Conservation (phyloP, 805 yeast genomes). For the Diddensiella transvaalensis region DNA sequence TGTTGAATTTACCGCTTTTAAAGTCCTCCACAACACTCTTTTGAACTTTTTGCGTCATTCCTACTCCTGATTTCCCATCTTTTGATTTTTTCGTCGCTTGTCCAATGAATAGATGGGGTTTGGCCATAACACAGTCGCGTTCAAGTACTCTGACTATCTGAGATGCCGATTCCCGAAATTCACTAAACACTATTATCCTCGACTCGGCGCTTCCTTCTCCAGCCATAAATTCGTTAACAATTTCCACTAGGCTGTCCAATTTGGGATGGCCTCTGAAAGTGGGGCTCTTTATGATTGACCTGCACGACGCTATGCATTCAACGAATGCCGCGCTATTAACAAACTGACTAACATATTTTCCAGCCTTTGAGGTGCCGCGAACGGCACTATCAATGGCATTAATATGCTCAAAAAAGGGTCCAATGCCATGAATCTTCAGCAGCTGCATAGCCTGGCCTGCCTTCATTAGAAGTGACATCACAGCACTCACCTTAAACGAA, state of each 20-base stretch:
- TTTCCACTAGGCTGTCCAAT: conserved; percentile 53
- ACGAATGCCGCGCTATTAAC: conserved; percentile 50
- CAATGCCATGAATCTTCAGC: conserved; percentile 76
- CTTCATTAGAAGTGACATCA: conserved; percentile 56
- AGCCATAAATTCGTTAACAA: conserved; percentile 53
- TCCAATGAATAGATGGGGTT: conserved; percentile 89
- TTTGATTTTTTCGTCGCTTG: conserved; percentile 41
- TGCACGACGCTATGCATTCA: conserved; percentile 44
- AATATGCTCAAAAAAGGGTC: conserved; percentile 66
- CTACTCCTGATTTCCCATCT: conserved; percentile 21
- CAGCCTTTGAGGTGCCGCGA: conserved; percentile 34
- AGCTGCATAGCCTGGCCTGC: conserved; percentile 55
- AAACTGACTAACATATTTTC: conserved; percentile 65
- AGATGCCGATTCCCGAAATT: conserved; percentile 82
- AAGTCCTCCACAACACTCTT: conserved; percentile 73
- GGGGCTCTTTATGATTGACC: conserved; percentile 35
- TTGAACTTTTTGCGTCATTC: conserved; percentile 84
- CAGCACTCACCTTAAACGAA: conserved; percentile 26
- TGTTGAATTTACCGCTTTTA: conserved; percentile 67
- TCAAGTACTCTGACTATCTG: conserved; percentile 67
- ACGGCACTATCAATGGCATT: conserved; percentile 44
- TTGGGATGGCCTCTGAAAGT: conserved; percentile 66
- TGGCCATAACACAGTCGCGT: conserved; percentile 35
- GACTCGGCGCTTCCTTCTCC: conserved; percentile 34
- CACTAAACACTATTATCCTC: conserved; percentile 84